These are phyloP conservation scores for Cryphonectria radicalis DNA, from an alignment of 2,329 filamentous ascomycete genomes.

Conservation along the genomic window DNA sequence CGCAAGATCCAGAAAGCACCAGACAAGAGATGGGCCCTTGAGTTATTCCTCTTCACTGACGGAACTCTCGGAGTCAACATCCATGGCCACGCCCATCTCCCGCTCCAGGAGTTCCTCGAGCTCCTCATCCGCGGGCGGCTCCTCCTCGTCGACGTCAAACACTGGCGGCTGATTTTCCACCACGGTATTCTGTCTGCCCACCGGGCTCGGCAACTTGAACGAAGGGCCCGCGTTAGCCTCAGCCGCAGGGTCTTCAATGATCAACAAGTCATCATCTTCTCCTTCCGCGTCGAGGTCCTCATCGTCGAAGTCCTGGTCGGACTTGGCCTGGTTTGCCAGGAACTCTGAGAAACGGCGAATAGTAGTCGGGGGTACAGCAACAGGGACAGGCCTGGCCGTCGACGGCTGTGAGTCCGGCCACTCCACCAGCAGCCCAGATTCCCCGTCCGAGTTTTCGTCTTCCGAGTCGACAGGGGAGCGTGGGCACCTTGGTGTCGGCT, in stretches of 20 bases:
- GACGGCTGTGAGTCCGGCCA: constrained; percentile 57
- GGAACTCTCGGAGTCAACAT: constrained; percentile 63
- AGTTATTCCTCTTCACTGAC: constrained; percentile 67
- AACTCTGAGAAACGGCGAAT: constrained; percentile 59
- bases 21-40: not conserved
- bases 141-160: constrained; percentile 32
- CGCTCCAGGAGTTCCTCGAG: constrained; percentile 63
- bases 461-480: constrained; percentile 23
- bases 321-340: constrained; percentile 45
- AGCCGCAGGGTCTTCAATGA: constrained; percentile 47
- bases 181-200: constrained; percentile 42
- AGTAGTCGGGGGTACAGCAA: constrained; percentile 46
- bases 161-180: not conserved
- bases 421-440: constrained; percentile 62
- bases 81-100: constrained; percentile 47
- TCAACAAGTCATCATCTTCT: constrained; percentile 45
- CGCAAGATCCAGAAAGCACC: not conserved
- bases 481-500: constrained; percentile 4
- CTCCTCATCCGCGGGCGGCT: constrained; percentile 51
- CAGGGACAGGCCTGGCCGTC: constrained; percentile 36
- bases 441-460: constrained; percentile 54
- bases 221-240: constrained; percentile 42
- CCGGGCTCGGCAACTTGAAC: constrained; percentile 59
- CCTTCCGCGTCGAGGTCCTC: constrained; percentile 50
- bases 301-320: constrained; percentile 47